These are phyloP conservation scores for Elsinoe fawcettii DNA, from an alignment of 2,329 filamentous ascomycete species.

Conservation along the genomic window DNA sequence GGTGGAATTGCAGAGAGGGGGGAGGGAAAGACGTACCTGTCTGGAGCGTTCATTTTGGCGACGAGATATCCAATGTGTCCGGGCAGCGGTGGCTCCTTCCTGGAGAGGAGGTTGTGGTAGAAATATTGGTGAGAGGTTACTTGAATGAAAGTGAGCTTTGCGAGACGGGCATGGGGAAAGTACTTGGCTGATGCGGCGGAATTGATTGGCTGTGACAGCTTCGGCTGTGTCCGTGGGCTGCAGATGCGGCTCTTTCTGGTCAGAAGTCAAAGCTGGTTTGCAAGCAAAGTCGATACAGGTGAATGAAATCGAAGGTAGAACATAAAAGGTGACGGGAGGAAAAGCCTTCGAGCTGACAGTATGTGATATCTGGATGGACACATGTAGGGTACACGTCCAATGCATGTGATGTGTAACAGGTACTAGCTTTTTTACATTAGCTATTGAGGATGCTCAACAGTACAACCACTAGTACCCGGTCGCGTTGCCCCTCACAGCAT, in stretches of 20 bases:
- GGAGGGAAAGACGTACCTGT: slow-evolving; percentile 37
- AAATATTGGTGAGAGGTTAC: not conserved
- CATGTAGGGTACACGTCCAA: no score
- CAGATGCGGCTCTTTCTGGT: not conserved
- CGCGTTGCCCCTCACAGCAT: not conserved
- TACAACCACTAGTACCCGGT: not conserved
- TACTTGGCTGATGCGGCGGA: not conserved
- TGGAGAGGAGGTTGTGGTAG: not conserved
- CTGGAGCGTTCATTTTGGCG: slow-evolving; percentile 46
- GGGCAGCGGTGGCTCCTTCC: slow-evolving; percentile 1
- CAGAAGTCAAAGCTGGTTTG: no score
- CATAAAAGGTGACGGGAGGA: no score
- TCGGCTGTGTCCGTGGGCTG: not conserved
- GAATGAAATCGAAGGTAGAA: no score
- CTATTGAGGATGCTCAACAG: no score
- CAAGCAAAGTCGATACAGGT: no score
- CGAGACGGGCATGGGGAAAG: not conserved
- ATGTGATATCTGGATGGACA: no score
- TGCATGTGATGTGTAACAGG: no score
- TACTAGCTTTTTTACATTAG: no score
- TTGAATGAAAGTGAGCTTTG: not conserved
- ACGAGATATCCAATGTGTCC: slow-evolving; percentile 10
- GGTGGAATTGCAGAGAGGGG: slow-evolving; percentile 3
- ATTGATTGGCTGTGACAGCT: not conserved
- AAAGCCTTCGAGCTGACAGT: no score